Conservation (phyloP, 2,329 filamentous ascomycete genomes). For the Monosporascus sp. region DNA sequence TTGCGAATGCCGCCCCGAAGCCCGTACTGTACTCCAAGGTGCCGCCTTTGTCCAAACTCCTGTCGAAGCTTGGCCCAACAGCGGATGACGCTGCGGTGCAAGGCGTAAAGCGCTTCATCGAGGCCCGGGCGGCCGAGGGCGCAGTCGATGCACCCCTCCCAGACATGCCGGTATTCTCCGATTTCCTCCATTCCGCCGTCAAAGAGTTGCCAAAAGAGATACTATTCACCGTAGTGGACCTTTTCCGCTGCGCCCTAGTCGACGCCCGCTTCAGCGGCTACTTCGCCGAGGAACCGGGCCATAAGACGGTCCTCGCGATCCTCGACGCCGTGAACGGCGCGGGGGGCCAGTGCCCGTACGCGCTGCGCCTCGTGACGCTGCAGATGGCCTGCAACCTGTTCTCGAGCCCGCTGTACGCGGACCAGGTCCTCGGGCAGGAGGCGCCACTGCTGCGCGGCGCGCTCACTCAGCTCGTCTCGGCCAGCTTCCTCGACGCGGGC, state of each 20-base stretch:
- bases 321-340: conserved; percentile 51
- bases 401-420: conserved; percentile 64
- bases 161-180: conserved; percentile 59
- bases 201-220: conserved; percentile 54
- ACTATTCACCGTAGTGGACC: conserved; percentile 79
- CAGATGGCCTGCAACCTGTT: conserved; percentile 86
- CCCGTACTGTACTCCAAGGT: conserved; percentile 71
- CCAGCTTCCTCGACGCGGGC: conserved; percentile 71
- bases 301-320: conserved; percentile 58
- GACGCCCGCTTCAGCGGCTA: conserved; percentile 77
- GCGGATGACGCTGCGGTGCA: conserved; percentile 55
- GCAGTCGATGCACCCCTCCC: conserved; percentile 66
- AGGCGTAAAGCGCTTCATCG: conserved; percentile 66
- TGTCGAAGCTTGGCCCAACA: conserved; percentile 65
- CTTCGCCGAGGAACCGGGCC: conserved; percentile 69
- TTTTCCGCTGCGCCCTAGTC: conserved; percentile 71
- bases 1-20: conserved; percentile 58
- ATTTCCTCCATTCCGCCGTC: conserved; percentile 53
- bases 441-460: conserved; percentile 43
- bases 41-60: conserved; percentile 77
- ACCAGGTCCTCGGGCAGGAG: conserved; percentile 51
- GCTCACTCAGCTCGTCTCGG: conserved; percentile 65
- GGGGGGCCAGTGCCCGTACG: conserved; percentile 63
- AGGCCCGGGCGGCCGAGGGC: conserved; percentile 51
- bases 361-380: conserved; percentile 74